Percentiles rank a stretch among this genome's conserved stretches.
These are phyloP conservation scores for Trichosporon sp. DNA, from an alignment of 1,284 basidiomycete genomes.

Conservation along the genomic window DNA sequence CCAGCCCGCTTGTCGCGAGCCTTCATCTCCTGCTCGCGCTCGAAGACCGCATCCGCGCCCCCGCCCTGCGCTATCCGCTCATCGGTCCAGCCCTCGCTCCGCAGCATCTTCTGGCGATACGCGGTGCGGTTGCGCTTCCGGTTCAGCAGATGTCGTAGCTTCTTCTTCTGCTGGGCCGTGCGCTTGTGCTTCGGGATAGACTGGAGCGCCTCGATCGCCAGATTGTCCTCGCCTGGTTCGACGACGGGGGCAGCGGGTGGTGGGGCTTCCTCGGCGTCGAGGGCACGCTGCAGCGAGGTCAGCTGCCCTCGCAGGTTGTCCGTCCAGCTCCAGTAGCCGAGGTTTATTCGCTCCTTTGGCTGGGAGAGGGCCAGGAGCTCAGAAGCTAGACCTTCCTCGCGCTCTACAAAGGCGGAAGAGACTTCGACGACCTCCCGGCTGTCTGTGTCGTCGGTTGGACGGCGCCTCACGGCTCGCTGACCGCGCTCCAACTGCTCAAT, in stretches of 20 bases:
- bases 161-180: conserved; percentile 30
- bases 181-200: conserved; percentile 35
- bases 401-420: conserved; percentile 63
- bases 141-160: conserved; percentile 32
- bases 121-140: conserved; percentile 34
- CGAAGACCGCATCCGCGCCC: conserved; percentile 40
- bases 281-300: background rate
- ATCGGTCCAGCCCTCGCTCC: conserved; percentile 36
- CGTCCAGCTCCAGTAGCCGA: background rate
- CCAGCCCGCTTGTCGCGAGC: background rate
- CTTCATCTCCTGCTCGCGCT: background rate
- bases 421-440: conserved; percentile 58
- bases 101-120: conserved; percentile 36
- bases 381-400: conserved; percentile 65
- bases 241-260: too few species aligned
- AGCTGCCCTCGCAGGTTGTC: background rate
- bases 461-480: background rate
- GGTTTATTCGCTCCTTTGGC: background rate
- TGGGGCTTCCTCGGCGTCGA: too few species aligned
- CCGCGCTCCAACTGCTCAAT: conserved; percentile 59
- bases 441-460: background rate
- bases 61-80: conserved; percentile 37
- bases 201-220: conserved; percentile 31
- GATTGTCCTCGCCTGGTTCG: conserved; percentile 28
- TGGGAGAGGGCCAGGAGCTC: background rate